Conservation (phyloP, 805 yeast species). For the Monosporozyma solicola region DNA sequence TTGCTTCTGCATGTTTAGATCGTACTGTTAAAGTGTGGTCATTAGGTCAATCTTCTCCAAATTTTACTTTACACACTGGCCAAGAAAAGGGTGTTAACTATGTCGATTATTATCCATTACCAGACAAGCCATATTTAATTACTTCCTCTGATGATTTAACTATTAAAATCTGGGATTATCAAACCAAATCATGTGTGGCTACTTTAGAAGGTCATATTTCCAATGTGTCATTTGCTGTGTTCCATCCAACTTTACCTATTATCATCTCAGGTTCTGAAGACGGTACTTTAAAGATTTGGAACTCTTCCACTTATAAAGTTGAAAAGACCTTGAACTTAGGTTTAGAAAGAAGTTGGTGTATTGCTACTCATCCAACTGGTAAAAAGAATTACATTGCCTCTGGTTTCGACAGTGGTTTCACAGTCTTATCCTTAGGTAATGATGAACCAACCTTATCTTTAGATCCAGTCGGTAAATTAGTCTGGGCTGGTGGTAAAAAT, state of each 20-base stretch:
- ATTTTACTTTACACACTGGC: constrained; percentile 85
- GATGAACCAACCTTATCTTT: constrained; percentile 90
- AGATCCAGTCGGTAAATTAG: constrained; percentile 87
- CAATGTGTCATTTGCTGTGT: constrained; percentile 92
- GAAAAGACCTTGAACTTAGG: constrained; percentile 88
- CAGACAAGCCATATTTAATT: constrained; percentile 92
- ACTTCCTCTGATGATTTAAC: constrained; percentile 89
- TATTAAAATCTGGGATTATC: constrained; percentile 91
- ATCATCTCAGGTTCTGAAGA: constrained; percentile 96
- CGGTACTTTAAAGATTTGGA: constrained; percentile 91
- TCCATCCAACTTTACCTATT: constrained; percentile 95
- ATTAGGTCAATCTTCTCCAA: constrained; percentile 75
- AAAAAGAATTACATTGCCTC: constrained; percentile 74
- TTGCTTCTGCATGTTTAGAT: constrained; percentile 95
- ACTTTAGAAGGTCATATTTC: constrained; percentile 88
- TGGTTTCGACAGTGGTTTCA: constrained; percentile 92
- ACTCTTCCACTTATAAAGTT: constrained; percentile 82
- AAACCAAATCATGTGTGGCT: constrained; percentile 91
- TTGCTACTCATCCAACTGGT: constrained; percentile 53
- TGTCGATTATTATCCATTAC: constrained; percentile 93
- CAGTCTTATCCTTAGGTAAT: constrained; percentile 81
- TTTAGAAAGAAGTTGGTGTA: constrained; percentile 96
- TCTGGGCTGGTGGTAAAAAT: constrained; percentile 70
- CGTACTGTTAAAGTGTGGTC: constrained; percentile 97
- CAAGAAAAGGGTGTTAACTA: constrained; percentile 90